A percentile compares a stretch with the other conserved stretches of the same genome.
phyloP scores from a whole-genome alignment of 2,329 filamentous ascomycete genomes.

The Aureobasidium vineae region DNA sequence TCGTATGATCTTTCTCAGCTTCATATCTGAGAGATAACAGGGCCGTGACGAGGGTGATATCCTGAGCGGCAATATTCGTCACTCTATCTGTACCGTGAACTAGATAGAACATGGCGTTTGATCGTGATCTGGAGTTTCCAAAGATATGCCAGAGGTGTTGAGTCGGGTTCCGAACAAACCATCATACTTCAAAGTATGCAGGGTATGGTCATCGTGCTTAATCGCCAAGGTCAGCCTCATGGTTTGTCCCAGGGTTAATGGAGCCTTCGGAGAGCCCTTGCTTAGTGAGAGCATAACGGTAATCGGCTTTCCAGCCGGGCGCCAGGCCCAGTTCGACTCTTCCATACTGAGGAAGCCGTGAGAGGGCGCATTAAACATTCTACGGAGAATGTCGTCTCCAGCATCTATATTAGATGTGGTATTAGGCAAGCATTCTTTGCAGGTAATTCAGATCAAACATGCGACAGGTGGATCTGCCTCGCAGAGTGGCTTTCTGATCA shows the following conservation, averaged over 20 bases:
- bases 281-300: not conserved
- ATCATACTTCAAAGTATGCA: conserved; percentile 4
- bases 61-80: not conserved
- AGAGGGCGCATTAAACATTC: not conserved
- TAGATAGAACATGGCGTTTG: not conserved
- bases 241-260: not conserved
- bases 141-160: not conserved
- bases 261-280: not conserved
- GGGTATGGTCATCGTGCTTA: conserved; percentile 3
- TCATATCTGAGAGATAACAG: not conserved
- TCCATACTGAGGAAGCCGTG: too few relatives aligned
- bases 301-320: not conserved
- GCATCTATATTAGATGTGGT: not conserved
- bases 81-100: not conserved
- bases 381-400: not conserved
- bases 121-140: not conserved
- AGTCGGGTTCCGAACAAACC: not conserved
- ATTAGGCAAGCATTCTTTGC: not conserved
- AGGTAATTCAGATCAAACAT: not conserved
- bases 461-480: not conserved
- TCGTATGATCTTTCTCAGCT: not conserved
- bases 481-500: not conserved
- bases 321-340: not conserved
- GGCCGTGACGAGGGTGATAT: not conserved
- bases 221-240: conserved; percentile 12